These are phyloP conservation scores for Talaromyces marneffei DNA, from an alignment of 2,329 filamentous ascomycete genomes.

Conservation along the genomic window DNA sequence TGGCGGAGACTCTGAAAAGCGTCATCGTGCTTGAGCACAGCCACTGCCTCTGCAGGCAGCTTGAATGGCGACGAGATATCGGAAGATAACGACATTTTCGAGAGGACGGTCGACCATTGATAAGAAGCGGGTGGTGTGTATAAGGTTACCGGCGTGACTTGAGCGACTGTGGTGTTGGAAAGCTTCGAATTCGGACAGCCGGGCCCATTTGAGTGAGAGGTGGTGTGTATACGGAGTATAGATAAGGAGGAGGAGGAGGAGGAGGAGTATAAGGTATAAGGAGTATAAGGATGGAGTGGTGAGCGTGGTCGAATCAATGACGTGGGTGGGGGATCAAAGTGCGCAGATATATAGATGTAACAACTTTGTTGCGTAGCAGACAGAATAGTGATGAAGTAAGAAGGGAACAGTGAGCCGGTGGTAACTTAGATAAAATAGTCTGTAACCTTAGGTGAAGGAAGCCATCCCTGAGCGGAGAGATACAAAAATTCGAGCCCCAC, in stretches of 20 bases:
- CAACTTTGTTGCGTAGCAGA: background rate
- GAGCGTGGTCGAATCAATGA: background rate
- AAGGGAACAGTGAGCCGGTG: background rate
- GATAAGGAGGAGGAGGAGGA: too few relatives aligned
- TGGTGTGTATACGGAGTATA: background rate
- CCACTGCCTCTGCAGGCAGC: constrained; percentile 27
- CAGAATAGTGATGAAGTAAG: background rate
- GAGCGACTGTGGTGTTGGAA: background rate
- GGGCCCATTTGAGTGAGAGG: background rate
- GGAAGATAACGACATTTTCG: background rate
- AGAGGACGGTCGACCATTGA: background rate
- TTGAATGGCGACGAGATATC: constrained; percentile 29
- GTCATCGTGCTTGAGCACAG: constrained; percentile 30
- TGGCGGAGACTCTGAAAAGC: constrained; percentile 31
- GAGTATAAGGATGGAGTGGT: background rate
- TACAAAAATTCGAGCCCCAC: background rate
- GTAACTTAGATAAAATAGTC: too few relatives aligned
- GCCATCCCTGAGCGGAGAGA: background rate
- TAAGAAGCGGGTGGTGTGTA: background rate
- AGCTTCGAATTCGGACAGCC: background rate
- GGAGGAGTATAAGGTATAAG: background rate
- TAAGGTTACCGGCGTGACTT: background rate
- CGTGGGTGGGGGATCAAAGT: background rate
- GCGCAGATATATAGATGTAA: background rate
- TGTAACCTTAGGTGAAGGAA: too few relatives aligned